Percentiles rank a stretch among this genome's conserved stretches.
These are phyloP conservation scores for Ascochyta rabiei DNA, from an alignment of 2,329 filamentous ascomycete species.

Conservation along the genomic window DNA sequence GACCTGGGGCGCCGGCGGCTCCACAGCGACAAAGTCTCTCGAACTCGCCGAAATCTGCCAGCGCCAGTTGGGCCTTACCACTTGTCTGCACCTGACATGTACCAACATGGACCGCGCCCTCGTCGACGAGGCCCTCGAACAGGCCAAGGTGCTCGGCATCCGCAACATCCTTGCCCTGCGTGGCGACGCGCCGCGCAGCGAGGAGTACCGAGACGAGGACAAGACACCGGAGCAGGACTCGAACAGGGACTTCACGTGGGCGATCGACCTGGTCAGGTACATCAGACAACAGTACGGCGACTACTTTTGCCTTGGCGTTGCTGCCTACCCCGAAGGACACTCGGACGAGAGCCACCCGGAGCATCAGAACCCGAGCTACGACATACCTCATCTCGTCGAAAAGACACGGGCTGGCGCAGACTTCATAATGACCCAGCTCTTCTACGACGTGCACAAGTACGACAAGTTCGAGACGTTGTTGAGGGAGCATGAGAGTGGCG, in stretches of 20 bases:
- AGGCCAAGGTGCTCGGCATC: constrained; percentile 88
- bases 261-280: constrained; percentile 86
- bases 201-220: constrained; percentile 78
- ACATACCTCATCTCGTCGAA: constrained; percentile 86
- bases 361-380: constrained; percentile 66
- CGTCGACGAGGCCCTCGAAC: constrained; percentile 87
- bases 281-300: constrained; percentile 85
- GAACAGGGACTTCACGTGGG: constrained; percentile 84
- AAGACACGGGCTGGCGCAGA: constrained; percentile 92
- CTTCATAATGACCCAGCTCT: constrained; percentile 98
- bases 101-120: constrained; percentile 92
- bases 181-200: constrained; percentile 86
- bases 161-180: constrained; percentile 91
- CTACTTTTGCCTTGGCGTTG: constrained; percentile 95
- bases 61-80: constrained; percentile 87
- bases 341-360: constrained; percentile 90
- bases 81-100: constrained; percentile 94
- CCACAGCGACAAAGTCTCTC: constrained; percentile 86
- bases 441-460: constrained; percentile 89
- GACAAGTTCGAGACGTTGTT: constrained; percentile 77
- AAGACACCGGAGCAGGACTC: constrained; percentile 65
- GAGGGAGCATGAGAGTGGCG: constrained; percentile 79
- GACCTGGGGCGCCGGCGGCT: constrained; percentile 96
- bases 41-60: constrained; percentile 96
- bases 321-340: constrained; percentile 94